Conservation (phyloP, 805 yeast species). For the Candida pseudoglaebosa region DNA sequence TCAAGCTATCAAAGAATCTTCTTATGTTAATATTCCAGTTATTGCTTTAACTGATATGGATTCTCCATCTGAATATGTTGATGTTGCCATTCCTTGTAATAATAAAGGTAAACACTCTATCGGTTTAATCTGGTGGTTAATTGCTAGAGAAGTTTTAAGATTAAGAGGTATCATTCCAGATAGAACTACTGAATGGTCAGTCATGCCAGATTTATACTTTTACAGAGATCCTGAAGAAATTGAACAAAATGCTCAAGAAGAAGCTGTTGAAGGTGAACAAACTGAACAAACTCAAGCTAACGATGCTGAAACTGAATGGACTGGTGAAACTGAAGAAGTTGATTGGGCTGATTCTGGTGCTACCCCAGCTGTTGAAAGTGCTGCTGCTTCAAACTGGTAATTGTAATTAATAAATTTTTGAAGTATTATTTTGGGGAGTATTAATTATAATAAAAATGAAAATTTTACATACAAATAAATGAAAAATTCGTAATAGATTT, state of each 20-base stretch:
- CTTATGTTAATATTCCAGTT: slow-evolving; percentile 99
- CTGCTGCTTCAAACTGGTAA: slow-evolving; percentile 56
- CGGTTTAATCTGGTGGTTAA: slow-evolving; percentile 99
- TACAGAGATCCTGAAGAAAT: slow-evolving; percentile 99
- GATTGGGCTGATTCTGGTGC: slow-evolving; percentile 63
- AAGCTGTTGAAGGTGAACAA: slow-evolving; percentile 50
- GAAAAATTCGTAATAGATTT: slow-evolving; percentile 12
- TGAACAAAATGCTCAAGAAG: slow-evolving; percentile 69
- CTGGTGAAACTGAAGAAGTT: slow-evolving; percentile 55
- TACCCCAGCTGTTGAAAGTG: slow-evolving; percentile 67
- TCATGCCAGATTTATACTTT: slow-evolving; percentile 99
- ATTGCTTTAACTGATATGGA: slow-evolving; percentile 98
- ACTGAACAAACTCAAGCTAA: slow-evolving; percentile 59
- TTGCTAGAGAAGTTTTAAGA: slow-evolving; percentile 99
- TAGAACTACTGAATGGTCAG: slow-evolving; percentile 97
- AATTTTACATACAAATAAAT: slow-evolving; percentile 12
- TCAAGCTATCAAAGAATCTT: slow-evolving; percentile 99
- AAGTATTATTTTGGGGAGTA: slow-evolving; percentile 12
- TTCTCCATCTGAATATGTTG: slow-evolving; percentile 98
- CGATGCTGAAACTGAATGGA: slow-evolving; percentile 55
- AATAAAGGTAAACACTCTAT: slow-evolving; percentile 99
- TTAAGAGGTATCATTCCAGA: slow-evolving; percentile 95
- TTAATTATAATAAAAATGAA: slow-evolving; percentile 7
- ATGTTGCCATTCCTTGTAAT: slow-evolving; percentile 99
- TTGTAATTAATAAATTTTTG: slow-evolving; percentile 12